Conservation (phyloP, 148 eudicot species). For the Pouteria glomerata region DNA sequence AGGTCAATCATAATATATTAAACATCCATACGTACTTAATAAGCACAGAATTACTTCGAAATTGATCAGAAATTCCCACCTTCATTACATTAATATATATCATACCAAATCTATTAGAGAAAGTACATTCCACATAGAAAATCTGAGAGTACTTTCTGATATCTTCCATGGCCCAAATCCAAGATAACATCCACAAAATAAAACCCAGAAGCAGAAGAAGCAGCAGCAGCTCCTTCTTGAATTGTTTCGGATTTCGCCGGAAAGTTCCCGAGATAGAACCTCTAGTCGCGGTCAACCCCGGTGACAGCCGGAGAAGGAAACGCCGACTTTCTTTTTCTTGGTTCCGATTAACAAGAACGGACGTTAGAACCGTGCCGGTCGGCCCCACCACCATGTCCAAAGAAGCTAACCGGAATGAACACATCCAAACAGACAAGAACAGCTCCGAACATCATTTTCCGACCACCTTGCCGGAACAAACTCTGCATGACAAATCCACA, state of each 20-base stretch:
- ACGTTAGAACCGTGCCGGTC: constrained; percentile 1
- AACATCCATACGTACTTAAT: too few species aligned
- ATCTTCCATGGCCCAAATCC: neutral
- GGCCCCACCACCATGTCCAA: neutral
- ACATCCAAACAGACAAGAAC: neutral
- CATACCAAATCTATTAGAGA: too few species aligned
- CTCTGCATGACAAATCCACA: neutral
- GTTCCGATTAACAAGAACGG: constrained; percentile 5
- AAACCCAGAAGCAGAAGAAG: neutral
- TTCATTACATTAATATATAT: too few species aligned
- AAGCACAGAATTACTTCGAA: too few species aligned
- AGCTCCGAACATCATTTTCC: too few species aligned
- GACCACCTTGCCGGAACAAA: neutral
- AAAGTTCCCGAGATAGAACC: neutral
- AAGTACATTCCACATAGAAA: too few species aligned
- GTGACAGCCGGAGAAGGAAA: neutral
- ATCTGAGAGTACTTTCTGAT: neutral
- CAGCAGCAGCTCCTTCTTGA: constrained; percentile 4
- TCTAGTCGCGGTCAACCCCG: neutral
- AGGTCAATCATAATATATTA: too few species aligned
- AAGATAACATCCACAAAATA: neutral
- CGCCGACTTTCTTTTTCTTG: neutral
- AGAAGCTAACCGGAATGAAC: neutral
- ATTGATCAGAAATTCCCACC: too few species aligned
- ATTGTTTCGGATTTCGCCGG: constrained; percentile 21